Percentiles rank a stretch among this genome's conserved stretches.
These are phyloP conservation scores for Apiospora hydei DNA, from an alignment of 2,329 filamentous ascomycete genomes.

Conservation along the genomic window DNA sequence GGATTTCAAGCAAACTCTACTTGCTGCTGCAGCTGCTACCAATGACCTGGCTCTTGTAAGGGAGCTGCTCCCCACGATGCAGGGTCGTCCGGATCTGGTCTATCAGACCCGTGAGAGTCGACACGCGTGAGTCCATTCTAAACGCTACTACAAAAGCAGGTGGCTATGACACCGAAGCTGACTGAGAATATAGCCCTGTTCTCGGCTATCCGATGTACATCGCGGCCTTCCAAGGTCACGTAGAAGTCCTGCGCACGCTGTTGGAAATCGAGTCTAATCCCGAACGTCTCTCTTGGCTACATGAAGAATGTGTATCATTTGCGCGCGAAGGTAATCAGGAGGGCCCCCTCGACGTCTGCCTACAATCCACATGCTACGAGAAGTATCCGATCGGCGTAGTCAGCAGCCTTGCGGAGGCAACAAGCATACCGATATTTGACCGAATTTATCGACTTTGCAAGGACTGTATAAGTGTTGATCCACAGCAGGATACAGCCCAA, in stretches of 20 bases:
- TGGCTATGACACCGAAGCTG: too few species aligned
- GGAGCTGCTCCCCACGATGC: not conserved
- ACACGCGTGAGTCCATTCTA: too few species aligned
- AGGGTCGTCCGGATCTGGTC: not conserved
- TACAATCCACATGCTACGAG: not conserved
- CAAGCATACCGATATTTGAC: not conserved
- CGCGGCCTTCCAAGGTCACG: not conserved
- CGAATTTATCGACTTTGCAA: not conserved
- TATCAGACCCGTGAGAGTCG: too few species aligned
- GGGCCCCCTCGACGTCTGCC: not conserved
- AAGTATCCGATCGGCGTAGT: not conserved
- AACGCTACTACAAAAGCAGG: too few species aligned
- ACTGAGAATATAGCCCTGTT: not conserved
- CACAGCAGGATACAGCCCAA: not conserved
- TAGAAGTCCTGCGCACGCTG: not conserved
- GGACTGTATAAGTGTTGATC: not conserved
- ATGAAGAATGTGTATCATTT: too few species aligned
- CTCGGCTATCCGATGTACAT: not conserved
- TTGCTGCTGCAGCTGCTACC: slow-evolving; percentile 5
- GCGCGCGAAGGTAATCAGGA: too few species aligned
- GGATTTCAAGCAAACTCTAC: not conserved
- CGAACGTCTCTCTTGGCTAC: too few species aligned
- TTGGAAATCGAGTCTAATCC: not conserved
- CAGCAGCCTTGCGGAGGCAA: not conserved
- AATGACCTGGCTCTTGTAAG: slow-evolving; percentile 2